Conservation (phyloP, 192 early-diverging fungal species). For the Podila horticola region DNA sequence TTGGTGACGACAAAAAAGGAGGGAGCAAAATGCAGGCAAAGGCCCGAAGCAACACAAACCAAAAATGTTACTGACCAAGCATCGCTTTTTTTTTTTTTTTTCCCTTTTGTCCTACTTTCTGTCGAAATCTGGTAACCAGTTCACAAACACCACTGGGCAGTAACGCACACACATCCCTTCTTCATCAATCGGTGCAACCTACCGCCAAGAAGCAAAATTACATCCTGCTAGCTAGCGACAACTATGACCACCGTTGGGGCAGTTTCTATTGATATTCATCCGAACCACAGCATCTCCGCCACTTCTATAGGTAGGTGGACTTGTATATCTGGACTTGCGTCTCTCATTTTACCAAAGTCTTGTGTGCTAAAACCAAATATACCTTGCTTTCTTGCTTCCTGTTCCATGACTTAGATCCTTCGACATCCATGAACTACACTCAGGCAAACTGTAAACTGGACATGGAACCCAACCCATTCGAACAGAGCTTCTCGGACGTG, state of each 20-base stretch:
- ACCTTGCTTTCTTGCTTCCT: conserved; percentile 11
- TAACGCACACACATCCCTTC: neutral
- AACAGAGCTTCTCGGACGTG: conserved; percentile 76
- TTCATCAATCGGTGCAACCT: neutral
- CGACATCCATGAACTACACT: conserved; percentile 15
- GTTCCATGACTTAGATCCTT: conserved; percentile 3
- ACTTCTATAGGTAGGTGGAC: neutral
- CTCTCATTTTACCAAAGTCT: neutral
- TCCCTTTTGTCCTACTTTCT: no score
- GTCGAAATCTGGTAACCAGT: no score
- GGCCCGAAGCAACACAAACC: no score
- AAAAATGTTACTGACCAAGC: no score
- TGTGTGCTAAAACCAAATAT: neutral
- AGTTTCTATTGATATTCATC: neutral
- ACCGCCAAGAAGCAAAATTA: neutral
- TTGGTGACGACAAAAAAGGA: no score
- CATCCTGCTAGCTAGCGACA: neutral
- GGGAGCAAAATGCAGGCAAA: no score
- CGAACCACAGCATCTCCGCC: neutral
- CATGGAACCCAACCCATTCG: conserved; percentile 91
- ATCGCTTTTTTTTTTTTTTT: no score
- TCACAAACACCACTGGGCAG: neutral
- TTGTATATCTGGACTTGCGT: neutral
- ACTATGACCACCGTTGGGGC: conserved; percentile 3
- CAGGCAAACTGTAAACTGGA: conserved; percentile 70